Percentiles rank a stretch among this genome's conserved stretches.
Evolutionary conservation across 2,329 filamentous ascomycete species (phyloP).

Genomic region (Fusarium goolgardi): DNA sequence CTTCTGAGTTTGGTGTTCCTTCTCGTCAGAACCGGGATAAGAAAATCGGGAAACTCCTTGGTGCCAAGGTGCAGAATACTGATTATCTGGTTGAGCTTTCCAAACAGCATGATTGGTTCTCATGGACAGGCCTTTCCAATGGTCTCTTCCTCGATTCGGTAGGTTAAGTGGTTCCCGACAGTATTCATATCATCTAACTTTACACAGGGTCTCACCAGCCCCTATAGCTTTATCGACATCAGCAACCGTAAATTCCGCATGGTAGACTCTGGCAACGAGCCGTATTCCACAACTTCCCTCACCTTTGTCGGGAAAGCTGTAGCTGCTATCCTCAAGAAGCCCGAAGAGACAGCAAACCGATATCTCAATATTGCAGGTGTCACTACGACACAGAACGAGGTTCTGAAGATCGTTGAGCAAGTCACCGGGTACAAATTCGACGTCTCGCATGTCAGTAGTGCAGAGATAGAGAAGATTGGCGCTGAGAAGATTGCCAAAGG

Average conservation of each 20-base stretch:
- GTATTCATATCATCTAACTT: background rate
- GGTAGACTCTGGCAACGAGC: conserved; percentile 14
- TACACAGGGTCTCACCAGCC: background rate
- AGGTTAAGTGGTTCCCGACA: rapidly evolving
- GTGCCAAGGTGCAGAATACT: conserved; percentile 5
- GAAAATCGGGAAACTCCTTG: conserved; percentile 8
- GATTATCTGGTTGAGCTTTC: conserved; percentile 23
- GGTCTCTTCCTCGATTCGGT: conserved; percentile 17
- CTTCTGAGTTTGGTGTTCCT: conserved; percentile 16
- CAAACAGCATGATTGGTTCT: conserved; percentile 17
- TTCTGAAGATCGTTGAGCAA: background rate
- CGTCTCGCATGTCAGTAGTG: background rate
- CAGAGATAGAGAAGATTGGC: conserved; percentile 5
- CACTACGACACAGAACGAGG: conserved; percentile 11
- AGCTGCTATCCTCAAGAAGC: conserved; percentile 2
- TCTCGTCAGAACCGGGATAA: conserved; percentile 5
- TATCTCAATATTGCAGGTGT: conserved; percentile 17
- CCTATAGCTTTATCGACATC: background rate
- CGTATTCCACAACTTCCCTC: conserved; percentile 14
- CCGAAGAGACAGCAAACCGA: conserved; percentile 2
- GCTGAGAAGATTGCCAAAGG: conserved; percentile 13
- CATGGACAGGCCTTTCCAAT: background rate
- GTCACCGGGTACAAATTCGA: conserved; percentile 15
- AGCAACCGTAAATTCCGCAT: conserved; percentile 14
- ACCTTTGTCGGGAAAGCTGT: background rate